Evolutionary conservation across 2,329 filamentous ascomycete species (phyloP), one percentile per base, ranked within the genome.

Genomic region (Talaromyces sp.): DNA sequence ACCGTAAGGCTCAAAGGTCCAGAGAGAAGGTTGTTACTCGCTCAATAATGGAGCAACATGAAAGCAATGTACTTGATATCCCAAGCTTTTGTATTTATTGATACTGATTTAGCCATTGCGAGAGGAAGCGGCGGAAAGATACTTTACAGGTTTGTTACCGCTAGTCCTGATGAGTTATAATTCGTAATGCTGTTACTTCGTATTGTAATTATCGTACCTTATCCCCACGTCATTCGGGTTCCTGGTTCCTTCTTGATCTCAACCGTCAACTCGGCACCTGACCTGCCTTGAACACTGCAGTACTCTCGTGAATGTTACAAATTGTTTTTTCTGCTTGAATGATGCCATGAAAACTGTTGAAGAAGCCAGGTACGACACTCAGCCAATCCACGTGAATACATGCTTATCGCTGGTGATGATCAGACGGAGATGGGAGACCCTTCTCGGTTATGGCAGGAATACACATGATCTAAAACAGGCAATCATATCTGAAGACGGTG

Each of bases 341-440:
- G 66, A 68, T 73, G 75, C 74, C 68, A 87, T 87, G 85, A 82
- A 82, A 75, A 79, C 82, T 68, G 77, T 86, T 74, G 80, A 81
- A 68, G 85, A 87, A 69, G 80, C 82, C 72, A 84, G 81, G 85
- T 86, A 73, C 64, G 71, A 58, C 1, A 6, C 7, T 27, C 47
- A 8, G 33, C 9, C n/a, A 37, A 37, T 37, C 19, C 27, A 31
- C 39, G 10, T 50, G 31, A 9, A 27, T 25, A 4, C 22, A 6
- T 35, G 35, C 43, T 45, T 37, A 39, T 64, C 17, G 47, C 63
- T 62, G 39, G 58, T 17, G 33, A 25, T 50, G 31, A 50, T 45
- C 52, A 92, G 90, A 74, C 80, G 82, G 75, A 85, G 88, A 85
- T 93, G 90, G 90, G 81, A 86, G 71, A 81, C 84, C 70, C 87